Evolutionary conservation across 768 basidiomycete genomes (phyloP), one percentile per base, ranked within the genome.

Genomic region (Trametes villosa): DNA sequence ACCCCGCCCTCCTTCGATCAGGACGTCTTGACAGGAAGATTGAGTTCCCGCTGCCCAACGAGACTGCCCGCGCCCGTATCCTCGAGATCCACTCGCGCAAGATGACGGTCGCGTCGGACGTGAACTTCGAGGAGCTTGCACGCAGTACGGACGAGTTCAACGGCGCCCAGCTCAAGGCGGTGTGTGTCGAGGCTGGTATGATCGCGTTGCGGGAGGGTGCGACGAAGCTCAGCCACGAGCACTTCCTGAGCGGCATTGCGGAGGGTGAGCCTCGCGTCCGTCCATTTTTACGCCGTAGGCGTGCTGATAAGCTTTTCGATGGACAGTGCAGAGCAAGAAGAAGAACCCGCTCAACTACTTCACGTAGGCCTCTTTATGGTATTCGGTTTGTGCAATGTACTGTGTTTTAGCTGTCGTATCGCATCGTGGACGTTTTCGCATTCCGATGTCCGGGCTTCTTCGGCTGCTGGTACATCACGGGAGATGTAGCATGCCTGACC

Each of bases 181-280:
- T 97, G 3, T 98, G 96, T 76, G 97, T 99, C 1, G 97, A 99
- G 77, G 97, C 97, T 40, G 97, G 97, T 59, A 99, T 99, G 97
- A 97, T 98, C 70, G 93, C 96, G 8, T 77, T 98, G 40, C 80
- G 97, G 66, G 96, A 98, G 75, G 96, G 96, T 30, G 93, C 94
- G 17, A 86, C 86, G 17, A 89, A 89, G 74, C 76, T 98, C 57
- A 87, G 84, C 29, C 96, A 98, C 67, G 97, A 99, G 74, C 95
- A 98, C 74, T 98, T 97, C 83, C 77, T 98, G 72, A 92, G 89
- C 70, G 94, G 92, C 51, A 92, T 95, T 60, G 84, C 92, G 41
- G 91, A 94, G 78, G 91, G 91, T 88, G 63, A 63, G 85, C 63
- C n/a, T 46, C 33, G 47, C 55, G 26, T 27, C 30, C 45, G 24